These are phyloP conservation scores for Taphrina populina DNA, from an alignment of 1,139 yeast species.

Conservation along the genomic window DNA sequence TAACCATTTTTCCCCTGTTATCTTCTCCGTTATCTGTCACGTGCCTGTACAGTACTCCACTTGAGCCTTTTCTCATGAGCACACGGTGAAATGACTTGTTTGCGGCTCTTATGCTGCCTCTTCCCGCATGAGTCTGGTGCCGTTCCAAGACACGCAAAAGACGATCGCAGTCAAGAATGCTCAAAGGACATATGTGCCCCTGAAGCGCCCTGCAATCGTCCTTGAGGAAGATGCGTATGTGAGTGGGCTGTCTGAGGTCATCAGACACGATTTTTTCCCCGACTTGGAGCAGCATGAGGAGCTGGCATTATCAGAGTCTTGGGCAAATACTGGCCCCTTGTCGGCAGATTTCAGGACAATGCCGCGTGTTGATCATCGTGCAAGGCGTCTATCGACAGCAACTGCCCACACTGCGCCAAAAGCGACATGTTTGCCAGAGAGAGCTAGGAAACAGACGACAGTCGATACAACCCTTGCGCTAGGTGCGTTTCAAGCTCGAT, in stretches of 20 bases:
- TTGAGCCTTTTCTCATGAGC: too few relatives aligned
- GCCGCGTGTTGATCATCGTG: neutral
- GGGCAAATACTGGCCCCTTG: too few relatives aligned
- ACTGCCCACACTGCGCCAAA: neutral
- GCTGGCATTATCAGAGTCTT: too few relatives aligned
- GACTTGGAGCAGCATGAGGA: slow-evolving; percentile 36
- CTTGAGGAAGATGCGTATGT: slow-evolving; percentile 43
- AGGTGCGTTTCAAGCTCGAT: slow-evolving; percentile 42
- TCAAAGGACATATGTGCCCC: slow-evolving; percentile 10
- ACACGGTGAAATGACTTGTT: too few relatives aligned
- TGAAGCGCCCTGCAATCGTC: slow-evolving; percentile 22
- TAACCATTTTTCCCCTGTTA: too few relatives aligned
- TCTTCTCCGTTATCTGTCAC: too few relatives aligned
- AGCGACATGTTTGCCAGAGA: neutral
- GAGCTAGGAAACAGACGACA: neutral
- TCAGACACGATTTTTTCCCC: slow-evolving; percentile 44
- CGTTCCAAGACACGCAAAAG: slow-evolving; percentile 6
- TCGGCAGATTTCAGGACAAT: too few relatives aligned
- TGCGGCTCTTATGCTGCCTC: too few relatives aligned
- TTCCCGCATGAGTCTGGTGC: slow-evolving; percentile 25
- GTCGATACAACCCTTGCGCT: slow-evolving; percentile 27
- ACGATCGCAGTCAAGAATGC: slow-evolving; percentile 16
- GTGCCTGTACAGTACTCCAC: too few relatives aligned
- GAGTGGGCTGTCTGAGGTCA: slow-evolving; percentile 41
- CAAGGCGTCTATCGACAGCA: neutral